phyloP scores from a whole-genome alignment of 108 stramenopile species.

The Fragilaria crotonensis region DNA sequence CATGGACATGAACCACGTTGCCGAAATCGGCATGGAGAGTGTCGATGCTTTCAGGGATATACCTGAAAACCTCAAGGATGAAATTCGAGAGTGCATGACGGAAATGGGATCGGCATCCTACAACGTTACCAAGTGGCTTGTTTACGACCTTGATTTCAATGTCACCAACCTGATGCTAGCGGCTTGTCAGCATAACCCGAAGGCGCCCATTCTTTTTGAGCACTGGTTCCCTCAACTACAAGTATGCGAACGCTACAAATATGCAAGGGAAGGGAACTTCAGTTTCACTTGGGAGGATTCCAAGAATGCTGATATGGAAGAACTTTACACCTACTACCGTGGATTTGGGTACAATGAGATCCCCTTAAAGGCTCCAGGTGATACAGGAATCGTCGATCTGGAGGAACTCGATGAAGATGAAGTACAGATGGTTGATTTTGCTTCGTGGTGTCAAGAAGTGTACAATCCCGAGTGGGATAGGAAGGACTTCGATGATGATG shows the following conservation, averaged over 20 bases:
- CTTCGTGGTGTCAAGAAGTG: conserved; percentile 81
- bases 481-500: conserved; percentile 77
- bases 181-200: conserved; percentile 67
- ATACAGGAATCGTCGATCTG: conserved; percentile 65
- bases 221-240: conserved; percentile 82
- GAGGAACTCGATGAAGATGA: conserved; percentile 80
- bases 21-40: no score
- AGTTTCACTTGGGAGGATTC: conserved; percentile 78
- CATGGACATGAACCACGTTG: no score
- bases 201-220: conserved; percentile 68
- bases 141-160: conserved; percentile 80
- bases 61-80: no score
- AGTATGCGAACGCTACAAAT: conserved; percentile 56
- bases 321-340: conserved; percentile 64
- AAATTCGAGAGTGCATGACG: no score
- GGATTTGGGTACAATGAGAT: conserved; percentile 76
- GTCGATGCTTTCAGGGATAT: no score
- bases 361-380: conserved; percentile 54
- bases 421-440: conserved; percentile 74
- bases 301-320: conserved; percentile 60
- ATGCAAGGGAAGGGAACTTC: conserved; percentile 61
- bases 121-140: conserved; percentile 55
- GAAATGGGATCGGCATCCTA: conserved; percentile 28
- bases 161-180: conserved; percentile 78
- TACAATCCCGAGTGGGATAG: conserved; percentile 77